Evolutionary conservation across 805 yeast species (phyloP).

Genomic region (Metschnikowia continentalis): DNA sequence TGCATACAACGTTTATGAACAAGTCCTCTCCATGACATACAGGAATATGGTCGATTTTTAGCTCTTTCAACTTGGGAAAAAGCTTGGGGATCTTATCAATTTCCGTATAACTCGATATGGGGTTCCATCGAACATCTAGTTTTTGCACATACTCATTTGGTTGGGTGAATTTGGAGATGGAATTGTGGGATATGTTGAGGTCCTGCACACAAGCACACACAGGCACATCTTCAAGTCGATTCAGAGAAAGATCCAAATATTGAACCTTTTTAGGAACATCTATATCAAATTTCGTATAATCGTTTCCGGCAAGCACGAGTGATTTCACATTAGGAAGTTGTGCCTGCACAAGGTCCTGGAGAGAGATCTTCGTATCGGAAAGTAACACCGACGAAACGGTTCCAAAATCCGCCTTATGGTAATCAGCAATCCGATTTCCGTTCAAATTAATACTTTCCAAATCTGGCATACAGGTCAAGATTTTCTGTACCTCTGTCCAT

Average conservation of each 20-base stretch:
- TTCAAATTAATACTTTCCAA: conserved; percentile 47
- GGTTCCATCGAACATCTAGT: conserved; percentile 53
- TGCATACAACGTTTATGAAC: conserved; percentile 42
- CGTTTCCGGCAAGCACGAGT: conserved; percentile 35
- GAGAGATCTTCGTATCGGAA: conserved; percentile 22
- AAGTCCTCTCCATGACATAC: conserved; percentile 22
- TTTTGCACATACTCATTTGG: background rate
- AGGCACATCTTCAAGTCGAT: conserved; percentile 25
- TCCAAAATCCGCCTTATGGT: background rate
- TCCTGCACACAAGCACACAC: background rate
- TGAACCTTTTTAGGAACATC: conserved; percentile 2
- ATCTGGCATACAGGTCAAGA: conserved; percentile 33
- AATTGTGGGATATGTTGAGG: conserved; percentile 5
- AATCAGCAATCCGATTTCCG: conserved; percentile 43
- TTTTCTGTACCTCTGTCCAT: conserved; percentile 27
- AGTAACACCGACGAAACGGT: conserved; percentile 9
- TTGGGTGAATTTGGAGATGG: conserved; percentile 2
- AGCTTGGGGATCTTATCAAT: conserved; percentile 39
- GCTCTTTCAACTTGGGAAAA: conserved; percentile 41
- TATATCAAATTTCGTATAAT: conserved; percentile 14
- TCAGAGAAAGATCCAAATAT: conserved; percentile 36
- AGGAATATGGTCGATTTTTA: conserved; percentile 41
- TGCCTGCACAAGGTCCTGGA: conserved; percentile 12
- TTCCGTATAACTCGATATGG: conserved; percentile 42
- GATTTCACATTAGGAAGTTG: conserved; percentile 37